phyloP scores from a whole-genome alignment of 2,329 filamentous ascomycete species.

The Botryotinia convoluta region DNA sequence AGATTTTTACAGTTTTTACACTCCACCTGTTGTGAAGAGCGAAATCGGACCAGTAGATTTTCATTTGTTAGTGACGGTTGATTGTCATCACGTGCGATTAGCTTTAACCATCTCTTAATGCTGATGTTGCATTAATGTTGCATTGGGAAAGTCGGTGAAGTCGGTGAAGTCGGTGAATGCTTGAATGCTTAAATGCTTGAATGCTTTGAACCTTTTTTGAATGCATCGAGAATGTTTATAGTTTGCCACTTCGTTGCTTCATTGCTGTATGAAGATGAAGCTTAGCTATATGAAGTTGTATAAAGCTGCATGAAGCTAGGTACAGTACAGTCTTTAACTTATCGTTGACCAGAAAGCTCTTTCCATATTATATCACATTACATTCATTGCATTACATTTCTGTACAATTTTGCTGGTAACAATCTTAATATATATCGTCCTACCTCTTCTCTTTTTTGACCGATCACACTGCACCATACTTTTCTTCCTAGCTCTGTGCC shows the following conservation, averaged over 20 bases:
- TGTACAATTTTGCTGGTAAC: background rate
- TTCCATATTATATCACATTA: background rate
- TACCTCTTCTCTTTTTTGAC: background rate
- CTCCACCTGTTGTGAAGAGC: background rate
- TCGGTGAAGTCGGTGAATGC: background rate
- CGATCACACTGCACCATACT: background rate
- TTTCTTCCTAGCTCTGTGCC: background rate
- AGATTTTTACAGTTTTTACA: background rate
- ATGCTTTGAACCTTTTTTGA: background rate
- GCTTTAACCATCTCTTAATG: background rate
- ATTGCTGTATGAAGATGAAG: background rate
- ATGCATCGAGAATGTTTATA: background rate
- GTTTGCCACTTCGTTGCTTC: background rate
- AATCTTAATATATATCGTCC: background rate
- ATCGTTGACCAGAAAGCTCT: background rate
- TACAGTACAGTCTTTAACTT: background rate
- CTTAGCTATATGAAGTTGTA: background rate
- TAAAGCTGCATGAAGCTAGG: background rate
- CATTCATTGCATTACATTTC: background rate
- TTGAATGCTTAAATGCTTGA: background rate
- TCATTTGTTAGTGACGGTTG: background rate
- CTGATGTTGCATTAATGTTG: too few relatives aligned
- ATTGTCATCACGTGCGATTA: background rate
- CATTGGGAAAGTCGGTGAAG: background rate
- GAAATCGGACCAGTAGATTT: constrained; percentile 7